These are phyloP conservation scores for Purpureocillium takamizusanense DNA, from an alignment of 2,329 filamentous ascomycete species.

Conservation along the genomic window DNA sequence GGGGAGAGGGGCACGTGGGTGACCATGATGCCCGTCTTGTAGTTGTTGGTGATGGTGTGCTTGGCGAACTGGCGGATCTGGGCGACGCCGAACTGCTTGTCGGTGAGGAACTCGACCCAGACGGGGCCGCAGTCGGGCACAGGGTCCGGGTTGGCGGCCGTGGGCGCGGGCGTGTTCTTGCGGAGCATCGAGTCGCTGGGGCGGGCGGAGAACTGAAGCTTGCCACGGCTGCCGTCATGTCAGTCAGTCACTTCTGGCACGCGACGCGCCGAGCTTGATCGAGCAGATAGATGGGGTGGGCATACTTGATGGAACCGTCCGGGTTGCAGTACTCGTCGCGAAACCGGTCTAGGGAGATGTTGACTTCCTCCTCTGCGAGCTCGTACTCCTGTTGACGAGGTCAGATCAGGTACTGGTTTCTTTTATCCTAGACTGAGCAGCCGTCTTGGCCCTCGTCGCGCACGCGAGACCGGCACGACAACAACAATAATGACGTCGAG, in stretches of 20 bases:
- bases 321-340: constrained; percentile 59
- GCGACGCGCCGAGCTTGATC: too few species aligned
- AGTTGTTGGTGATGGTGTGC: constrained; percentile 69
- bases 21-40: constrained; percentile 85
- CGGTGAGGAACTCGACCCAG: constrained; percentile 85
- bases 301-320: constrained; percentile 70
- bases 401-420: background rate
- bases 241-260: too few species aligned
- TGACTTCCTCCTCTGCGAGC: constrained; percentile 79
- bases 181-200: constrained; percentile 77
- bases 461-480: too few species aligned
- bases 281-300: background rate
- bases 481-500: too few species aligned
- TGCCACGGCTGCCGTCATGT: constrained; percentile 54
- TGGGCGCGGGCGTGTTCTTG: constrained; percentile 70
- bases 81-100: constrained; percentile 76
- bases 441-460: too few species aligned
- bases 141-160: constrained; percentile 59
- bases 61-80: constrained; percentile 87
- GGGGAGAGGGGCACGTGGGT: constrained; percentile 74
- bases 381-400: constrained; percentile 68
- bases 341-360: constrained; percentile 79
- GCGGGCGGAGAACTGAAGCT: constrained; percentile 80
- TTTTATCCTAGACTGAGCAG: too few species aligned
- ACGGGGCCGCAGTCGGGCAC: constrained; percentile 73